phyloP scores from a whole-genome alignment of 208 protist genomes.

The Lotmaria passim region DNA sequence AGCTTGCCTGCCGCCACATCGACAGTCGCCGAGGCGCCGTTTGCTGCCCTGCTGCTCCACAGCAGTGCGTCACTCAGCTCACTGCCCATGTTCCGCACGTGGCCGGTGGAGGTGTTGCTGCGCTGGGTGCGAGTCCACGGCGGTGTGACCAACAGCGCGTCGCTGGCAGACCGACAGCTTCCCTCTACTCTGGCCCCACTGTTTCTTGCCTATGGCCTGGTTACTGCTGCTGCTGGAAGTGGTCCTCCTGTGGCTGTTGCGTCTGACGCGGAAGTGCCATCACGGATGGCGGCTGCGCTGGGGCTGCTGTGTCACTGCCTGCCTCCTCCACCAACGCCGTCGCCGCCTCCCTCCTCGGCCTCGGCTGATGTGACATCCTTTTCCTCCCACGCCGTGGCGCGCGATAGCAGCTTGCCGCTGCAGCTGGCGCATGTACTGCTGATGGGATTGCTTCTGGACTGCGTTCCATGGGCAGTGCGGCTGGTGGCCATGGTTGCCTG shows the following conservation, averaged over 20 bases:
- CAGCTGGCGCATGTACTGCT: slow-evolving; percentile 81
- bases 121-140: slow-evolving; percentile 18
- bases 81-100: slow-evolving; percentile 1
- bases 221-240: neutral
- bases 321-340: neutral
- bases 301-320: slow-evolving; percentile 27
- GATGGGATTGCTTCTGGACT: slow-evolving; percentile 55
- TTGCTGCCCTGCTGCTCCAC: neutral
- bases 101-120: slow-evolving; percentile 20
- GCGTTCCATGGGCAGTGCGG: slow-evolving; percentile 21
- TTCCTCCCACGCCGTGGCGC: neutral
- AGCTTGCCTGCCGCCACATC: neutral
- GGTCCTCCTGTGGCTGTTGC: neutral
- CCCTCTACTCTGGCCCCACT: slow-evolving; percentile 15
- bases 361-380: neutral
- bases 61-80: too few relatives aligned
- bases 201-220: slow-evolving; percentile 20
- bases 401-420: slow-evolving; percentile 49
- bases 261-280: neutral
- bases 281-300: slow-evolving; percentile 19
- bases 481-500: slow-evolving; percentile 33
- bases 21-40: neutral
- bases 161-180: neutral
- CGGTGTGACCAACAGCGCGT: neutral
- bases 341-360: neutral